Percentiles rank a stretch among this genome's conserved stretches.
Evolutionary conservation across 208 protist genomes (phyloP).

Genomic region (Leishmania major): DNA sequence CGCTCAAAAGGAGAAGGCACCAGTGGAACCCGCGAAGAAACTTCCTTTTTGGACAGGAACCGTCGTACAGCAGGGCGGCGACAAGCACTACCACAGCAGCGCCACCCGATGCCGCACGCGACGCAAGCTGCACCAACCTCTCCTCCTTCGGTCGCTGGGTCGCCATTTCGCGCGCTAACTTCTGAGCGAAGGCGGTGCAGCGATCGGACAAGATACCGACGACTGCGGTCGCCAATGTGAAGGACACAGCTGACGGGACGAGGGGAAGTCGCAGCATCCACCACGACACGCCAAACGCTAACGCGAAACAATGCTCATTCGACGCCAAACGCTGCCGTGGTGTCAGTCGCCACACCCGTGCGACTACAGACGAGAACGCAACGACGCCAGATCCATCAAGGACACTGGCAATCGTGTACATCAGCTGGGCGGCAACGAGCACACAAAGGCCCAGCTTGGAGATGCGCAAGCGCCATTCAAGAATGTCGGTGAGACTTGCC

Average conservation of each 20-base stretch:
- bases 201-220: not conserved
- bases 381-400: slow-evolving; percentile 13
- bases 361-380: not conserved
- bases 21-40: not conserved
- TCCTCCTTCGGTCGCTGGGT: slow-evolving; percentile 20
- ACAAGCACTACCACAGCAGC: slow-evolving; percentile 3
- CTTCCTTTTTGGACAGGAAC: not conserved
- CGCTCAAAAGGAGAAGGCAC: not conserved
- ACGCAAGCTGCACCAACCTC: not conserved
- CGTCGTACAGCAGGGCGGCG: slow-evolving; percentile 24
- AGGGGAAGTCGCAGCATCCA: slow-evolving; percentile 13
- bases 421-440: slow-evolving; percentile 7
- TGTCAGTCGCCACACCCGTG: not conserved
- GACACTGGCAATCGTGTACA: not conserved
- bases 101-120: not conserved
- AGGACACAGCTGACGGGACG: slow-evolving; percentile 17
- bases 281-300: slow-evolving; percentile 19
- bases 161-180: slow-evolving; percentile 14
- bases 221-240: slow-evolving; percentile 14
- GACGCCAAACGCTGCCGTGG: not conserved
- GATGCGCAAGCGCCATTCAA: not conserved
- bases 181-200: not conserved
- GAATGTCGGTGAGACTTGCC: not conserved
- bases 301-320: slow-evolving; percentile 2
- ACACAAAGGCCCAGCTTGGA: slow-evolving; percentile 15